Conservation (phyloP, 768 basidiomycete species). For the Suillus luteus region DNA sequence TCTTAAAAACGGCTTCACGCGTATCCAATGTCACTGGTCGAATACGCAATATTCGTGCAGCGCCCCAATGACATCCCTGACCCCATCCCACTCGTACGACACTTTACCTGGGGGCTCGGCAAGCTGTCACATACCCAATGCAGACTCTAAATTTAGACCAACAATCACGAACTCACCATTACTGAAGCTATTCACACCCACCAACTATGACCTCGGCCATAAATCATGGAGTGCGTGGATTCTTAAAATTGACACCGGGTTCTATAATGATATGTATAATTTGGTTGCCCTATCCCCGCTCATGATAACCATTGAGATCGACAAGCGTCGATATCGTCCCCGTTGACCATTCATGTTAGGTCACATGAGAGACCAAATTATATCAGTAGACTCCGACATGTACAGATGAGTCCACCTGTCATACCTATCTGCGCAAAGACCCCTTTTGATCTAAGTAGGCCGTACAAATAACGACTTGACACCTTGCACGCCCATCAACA, state of each 20-base stretch:
- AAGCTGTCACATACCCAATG: background rate
- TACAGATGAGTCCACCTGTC: background rate
- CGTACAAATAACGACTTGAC: background rate
- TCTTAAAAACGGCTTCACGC: background rate
- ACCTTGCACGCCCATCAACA: background rate
- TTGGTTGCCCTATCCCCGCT: conserved; percentile 42
- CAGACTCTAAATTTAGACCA: conserved; percentile 4
- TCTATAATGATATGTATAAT: too few relatives aligned
- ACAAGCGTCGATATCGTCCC: conserved; percentile 36
- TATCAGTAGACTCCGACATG: background rate
- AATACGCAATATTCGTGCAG: background rate
- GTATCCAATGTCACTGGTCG: background rate
- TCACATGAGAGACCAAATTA: conserved; percentile 42
- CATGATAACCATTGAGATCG: conserved; percentile 47
- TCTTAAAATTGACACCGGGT: background rate
- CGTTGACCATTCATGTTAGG: conserved; percentile 40
- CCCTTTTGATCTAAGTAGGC: background rate
- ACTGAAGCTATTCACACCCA: conserved; percentile 1
- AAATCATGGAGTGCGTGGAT: background rate
- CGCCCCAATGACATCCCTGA: background rate
- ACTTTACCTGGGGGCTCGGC: background rate
- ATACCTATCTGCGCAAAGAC: background rate
- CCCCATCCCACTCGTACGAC: background rate
- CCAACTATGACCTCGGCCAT: background rate
- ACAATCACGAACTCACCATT: background rate